A percentile compares a stretch with the other conserved stretches of the same genome.
phyloP scores from a whole-genome alignment of 331 rosid species.

The Acacia concinna region DNA sequence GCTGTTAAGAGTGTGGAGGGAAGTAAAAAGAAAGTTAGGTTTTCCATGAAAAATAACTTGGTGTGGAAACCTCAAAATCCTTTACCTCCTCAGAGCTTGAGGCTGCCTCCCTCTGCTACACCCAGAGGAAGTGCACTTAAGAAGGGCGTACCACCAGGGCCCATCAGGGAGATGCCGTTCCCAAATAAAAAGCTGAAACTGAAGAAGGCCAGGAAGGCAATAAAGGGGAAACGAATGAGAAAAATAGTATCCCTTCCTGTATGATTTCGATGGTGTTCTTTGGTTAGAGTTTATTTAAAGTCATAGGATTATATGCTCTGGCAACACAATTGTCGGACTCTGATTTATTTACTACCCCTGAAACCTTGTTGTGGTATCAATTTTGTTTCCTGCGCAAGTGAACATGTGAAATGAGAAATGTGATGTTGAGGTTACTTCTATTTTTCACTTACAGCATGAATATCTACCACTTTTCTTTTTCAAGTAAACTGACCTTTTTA shows the following conservation, averaged over 20 bases:
- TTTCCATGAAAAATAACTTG: constrained; percentile 90
- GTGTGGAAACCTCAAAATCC: constrained; percentile 95
- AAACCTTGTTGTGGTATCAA: constrained; percentile 24
- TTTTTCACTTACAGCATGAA: constrained; percentile 18
- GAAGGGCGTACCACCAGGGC: constrained; percentile 95
- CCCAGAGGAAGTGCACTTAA: constrained; percentile 99
- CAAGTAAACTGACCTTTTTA: background rate
- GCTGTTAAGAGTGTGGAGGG: constrained; percentile 63
- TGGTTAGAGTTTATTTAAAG: background rate
- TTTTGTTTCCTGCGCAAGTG: constrained; percentile 35
- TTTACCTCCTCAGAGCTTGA: constrained; percentile 84
- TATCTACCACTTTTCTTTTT: background rate
- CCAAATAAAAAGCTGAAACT: constrained; percentile 53
- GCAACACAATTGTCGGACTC: constrained; percentile 25
- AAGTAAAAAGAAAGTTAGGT: constrained; percentile 78
- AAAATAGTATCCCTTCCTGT: constrained; percentile 56
- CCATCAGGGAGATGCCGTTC: constrained; percentile 71
- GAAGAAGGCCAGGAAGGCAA: constrained; percentile 71
- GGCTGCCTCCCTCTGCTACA: constrained; percentile 89
- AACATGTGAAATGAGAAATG: constrained; percentile 7
- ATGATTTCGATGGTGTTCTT: constrained; percentile 25
- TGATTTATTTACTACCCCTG: constrained; percentile 25
- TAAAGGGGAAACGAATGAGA: constrained; percentile 66
- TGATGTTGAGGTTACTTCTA: constrained; percentile 19
- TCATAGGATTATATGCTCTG: constrained; percentile 35